Base-by-base conservation (phyloP, 2,329 filamentous ascomycete species). In the Aspergillus sp. region DNA sequence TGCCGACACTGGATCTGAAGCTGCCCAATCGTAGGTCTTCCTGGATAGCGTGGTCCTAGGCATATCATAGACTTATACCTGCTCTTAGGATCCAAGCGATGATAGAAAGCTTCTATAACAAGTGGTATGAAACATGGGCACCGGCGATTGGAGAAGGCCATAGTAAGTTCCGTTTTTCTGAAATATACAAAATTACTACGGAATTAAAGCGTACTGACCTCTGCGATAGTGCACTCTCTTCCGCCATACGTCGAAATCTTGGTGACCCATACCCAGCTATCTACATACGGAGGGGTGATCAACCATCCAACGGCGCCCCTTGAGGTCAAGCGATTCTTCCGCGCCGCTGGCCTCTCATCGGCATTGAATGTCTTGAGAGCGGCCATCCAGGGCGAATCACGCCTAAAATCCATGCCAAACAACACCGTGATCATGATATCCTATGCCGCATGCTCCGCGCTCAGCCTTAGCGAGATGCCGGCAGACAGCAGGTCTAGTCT, bases 391-490 rank as follows among this genome's bases (percentile, higher is more conserved):
- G 88, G 88, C 36, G 89, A 91, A 69, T 78, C 81, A 0, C 84
- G 88, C 61, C 80, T 91, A 0, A 86, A 86, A 57, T 90, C 88
- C 0, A 91, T 91, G 88, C 89, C 89, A 0, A 91, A 91, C 73
- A 91, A 91, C 65, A 90, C 89, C 0, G 85, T 88, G 57, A 90
- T 91, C 63, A 91, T 91, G 89, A 90, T 91, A 12, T 89, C 88
- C 1, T 91, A 90, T 63, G 88, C 89, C 0, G 87, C 87, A 4
- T 89, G 86, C 66, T 89, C 89, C 62, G 87, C 87, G 0, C 73
- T 90, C n/a, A 84, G 85, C 10, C 79, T 90, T 4, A 87, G 85
- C 64, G 81, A 85, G 0, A 84, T 85, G 52, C 81, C 85, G 2
- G 80, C 82, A 0, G 85, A 82, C 29, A 82, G 80, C 58, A 76